phyloP scores from a whole-genome alignment of 192 early-diverging fungal genomes.

The Allomyces macrogynus region DNA sequence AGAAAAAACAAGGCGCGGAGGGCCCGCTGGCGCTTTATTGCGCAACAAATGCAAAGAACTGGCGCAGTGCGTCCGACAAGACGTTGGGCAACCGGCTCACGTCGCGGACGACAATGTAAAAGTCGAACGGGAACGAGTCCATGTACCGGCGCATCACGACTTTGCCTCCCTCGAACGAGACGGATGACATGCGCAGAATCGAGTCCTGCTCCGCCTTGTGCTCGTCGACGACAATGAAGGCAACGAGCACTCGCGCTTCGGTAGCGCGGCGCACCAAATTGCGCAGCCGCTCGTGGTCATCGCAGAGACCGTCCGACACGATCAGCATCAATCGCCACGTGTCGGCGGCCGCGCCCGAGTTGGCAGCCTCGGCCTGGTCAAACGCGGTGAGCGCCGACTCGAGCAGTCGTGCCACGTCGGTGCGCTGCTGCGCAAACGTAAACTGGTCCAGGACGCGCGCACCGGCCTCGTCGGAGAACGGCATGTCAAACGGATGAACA shows the following conservation, averaged over 20 bases:
- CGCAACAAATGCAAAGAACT: conserved; percentile 79
- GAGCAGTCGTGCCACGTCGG: conserved; percentile 71
- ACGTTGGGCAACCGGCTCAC: conserved; percentile 72
- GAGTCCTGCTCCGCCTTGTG: conserved; percentile 58
- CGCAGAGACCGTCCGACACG: conserved; percentile 90
- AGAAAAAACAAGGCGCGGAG: too few relatives aligned
- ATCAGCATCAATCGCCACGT: conserved; percentile 93
- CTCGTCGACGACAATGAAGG: conserved; percentile 82
- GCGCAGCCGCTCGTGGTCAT: conserved; percentile 71
- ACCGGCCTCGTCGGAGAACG: conserved; percentile 76
- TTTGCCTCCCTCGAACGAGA: conserved; percentile 43
- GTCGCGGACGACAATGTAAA: conserved; percentile 79
- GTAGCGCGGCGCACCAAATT: conserved; percentile 66
- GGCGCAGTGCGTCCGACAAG: conserved; percentile 74
- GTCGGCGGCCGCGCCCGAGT: conserved; percentile 25
- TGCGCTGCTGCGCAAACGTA: conserved; percentile 76
- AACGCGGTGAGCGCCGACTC: conserved; percentile 61
- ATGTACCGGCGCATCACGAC: conserved; percentile 66
- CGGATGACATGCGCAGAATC: conserved; percentile 76
- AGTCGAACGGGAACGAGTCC: conserved; percentile 95
- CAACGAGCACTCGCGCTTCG: conserved; percentile 73
- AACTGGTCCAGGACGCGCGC: conserved; percentile 75
- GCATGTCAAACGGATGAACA: conserved; percentile 84
- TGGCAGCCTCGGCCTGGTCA: conserved; percentile 32
- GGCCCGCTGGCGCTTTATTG: neutral